Conservation (phyloP, 176 grass and related monocot genomes). For the Rhynchospora pubera region DNA sequence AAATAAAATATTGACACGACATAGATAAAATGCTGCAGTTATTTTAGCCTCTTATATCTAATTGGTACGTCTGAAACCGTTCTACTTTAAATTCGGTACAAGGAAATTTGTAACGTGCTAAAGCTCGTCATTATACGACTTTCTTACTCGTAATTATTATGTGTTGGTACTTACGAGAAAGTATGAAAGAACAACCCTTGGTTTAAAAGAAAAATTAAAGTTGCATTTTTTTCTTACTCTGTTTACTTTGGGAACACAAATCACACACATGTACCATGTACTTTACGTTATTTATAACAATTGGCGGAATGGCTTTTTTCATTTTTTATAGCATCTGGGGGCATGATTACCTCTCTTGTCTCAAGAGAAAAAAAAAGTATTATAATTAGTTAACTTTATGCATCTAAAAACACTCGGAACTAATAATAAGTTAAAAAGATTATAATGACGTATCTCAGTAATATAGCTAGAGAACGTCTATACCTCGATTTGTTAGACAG, state of each 20-base stretch:
- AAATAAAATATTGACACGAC: too few relatives aligned
- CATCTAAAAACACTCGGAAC: not conserved
- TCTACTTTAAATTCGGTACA: too few relatives aligned
- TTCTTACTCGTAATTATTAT: not conserved
- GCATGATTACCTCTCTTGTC: not conserved
- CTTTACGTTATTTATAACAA: not conserved
- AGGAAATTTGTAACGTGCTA: not conserved
- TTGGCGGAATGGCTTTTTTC: too few relatives aligned
- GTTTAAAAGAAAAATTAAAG: not conserved
- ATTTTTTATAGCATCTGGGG: not conserved
- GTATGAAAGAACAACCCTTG: not conserved
- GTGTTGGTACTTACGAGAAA: constrained; percentile 5
- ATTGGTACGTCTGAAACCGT: too few relatives aligned
- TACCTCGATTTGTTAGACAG: too few relatives aligned
- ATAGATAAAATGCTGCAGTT: too few relatives aligned
- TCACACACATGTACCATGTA: not conserved
- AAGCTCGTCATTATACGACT: not conserved
- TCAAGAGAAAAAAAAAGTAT: not conserved
- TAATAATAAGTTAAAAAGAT: not conserved
- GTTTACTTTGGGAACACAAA: constrained; percentile 3
- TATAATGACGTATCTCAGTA: not conserved
- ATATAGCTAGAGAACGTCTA: too few relatives aligned
- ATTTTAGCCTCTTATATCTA: too few relatives aligned
- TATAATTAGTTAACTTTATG: not conserved
- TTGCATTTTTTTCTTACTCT: not conserved